phyloP scores from a whole-genome alignment of 2,329 filamentous ascomycete genomes.

The Truncatella angustata region DNA sequence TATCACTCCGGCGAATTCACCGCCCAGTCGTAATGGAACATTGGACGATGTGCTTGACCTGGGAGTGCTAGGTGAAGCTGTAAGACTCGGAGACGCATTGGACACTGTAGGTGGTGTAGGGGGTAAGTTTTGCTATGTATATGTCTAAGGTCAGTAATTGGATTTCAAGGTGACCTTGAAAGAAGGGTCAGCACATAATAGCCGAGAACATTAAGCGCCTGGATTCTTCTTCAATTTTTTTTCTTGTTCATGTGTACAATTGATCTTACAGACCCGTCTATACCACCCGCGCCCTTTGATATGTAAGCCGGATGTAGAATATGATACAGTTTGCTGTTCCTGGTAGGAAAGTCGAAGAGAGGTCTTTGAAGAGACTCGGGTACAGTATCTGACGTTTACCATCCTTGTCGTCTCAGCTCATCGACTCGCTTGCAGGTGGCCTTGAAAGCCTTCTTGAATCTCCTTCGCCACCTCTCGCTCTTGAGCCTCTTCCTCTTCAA shows the following conservation, averaged over 20 bases:
- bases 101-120: slow-evolving; percentile 22
- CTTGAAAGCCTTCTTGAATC: slow-evolving; percentile 69
- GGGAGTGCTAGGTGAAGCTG: slow-evolving; percentile 15
- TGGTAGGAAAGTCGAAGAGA: too few species aligned
- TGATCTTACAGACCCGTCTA: slow-evolving; percentile 1
- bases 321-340: background rate
- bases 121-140: slow-evolving; percentile 27
- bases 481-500: slow-evolving; percentile 74
- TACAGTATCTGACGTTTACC: too few species aligned
- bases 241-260: slow-evolving; percentile 2
- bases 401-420: slow-evolving; percentile 74
- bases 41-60: slow-evolving; percentile 20
- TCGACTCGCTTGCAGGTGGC: slow-evolving; percentile 62
- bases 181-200: too few species aligned
- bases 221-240: background rate
- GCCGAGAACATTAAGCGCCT: too few species aligned
- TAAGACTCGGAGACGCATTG: slow-evolving; percentile 23
- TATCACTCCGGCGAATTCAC: slow-evolving; percentile 19
- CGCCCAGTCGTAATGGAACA: slow-evolving; percentile 18
- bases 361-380: too few species aligned
- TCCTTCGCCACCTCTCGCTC: slow-evolving; percentile 65
- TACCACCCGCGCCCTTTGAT: background rate
- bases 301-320: background rate
- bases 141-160: slow-evolving; percentile 12
- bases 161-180: too few species aligned